Percentiles rank a stretch among this genome's conserved stretches.
Evolutionary conservation across 1,284 basidiomycete genomes (phyloP).

Genomic region (Hymenochaete sp.): DNA sequence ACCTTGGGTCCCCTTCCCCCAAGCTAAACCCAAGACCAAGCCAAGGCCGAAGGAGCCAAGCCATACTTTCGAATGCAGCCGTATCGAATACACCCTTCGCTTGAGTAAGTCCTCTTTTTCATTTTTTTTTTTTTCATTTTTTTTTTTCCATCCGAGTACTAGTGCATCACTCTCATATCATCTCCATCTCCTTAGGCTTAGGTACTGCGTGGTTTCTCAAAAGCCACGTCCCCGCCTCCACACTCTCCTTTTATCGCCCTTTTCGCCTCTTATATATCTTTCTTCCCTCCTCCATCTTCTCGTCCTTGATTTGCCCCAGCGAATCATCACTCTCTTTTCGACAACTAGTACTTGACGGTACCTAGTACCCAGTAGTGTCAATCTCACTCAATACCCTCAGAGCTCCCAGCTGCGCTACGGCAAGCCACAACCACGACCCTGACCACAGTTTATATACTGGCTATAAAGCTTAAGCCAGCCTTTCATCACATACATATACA

Average conservation of each 20-base stretch:
- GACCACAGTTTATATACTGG: no score
- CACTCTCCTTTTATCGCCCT: not conserved
- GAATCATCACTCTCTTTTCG: not conserved
- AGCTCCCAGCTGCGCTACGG: no score
- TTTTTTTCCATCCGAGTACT: no score
- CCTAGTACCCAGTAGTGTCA: no score
- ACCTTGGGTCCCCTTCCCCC: no score
- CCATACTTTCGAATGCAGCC: no score
- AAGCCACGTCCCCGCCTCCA: not conserved
- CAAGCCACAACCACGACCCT: no score
- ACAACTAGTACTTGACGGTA: no score
- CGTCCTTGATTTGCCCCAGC: not conserved
- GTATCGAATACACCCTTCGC: no score
- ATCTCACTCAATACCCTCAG: no score
- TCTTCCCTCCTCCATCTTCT: not conserved
- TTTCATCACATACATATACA: not conserved
- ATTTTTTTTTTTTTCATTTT: not conserved
- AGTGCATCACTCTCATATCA: not conserved
- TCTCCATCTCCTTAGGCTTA: not conserved
- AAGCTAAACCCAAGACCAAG: no score
- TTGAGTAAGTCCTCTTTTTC: not conserved
- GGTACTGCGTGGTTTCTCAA: not conserved
- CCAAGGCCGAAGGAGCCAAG: no score
- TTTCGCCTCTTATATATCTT: not conserved
- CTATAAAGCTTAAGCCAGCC: not conserved